Conservation (phyloP, 2,329 filamentous ascomycete genomes). For the Colletotrichum spaethianum region DNA sequence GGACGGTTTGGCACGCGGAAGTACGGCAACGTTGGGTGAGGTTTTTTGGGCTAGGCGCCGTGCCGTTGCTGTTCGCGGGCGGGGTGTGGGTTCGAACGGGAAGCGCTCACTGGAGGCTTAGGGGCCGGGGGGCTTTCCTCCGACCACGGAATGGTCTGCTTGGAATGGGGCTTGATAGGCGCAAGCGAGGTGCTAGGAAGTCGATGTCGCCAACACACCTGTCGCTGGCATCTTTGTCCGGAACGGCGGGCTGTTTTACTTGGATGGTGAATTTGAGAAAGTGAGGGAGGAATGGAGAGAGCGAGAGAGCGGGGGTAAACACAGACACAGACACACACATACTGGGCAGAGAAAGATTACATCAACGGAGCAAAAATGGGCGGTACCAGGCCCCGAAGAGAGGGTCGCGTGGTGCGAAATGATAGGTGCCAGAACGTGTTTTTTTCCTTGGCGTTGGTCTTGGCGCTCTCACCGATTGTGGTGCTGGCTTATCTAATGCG, state of each 20-base stretch:
- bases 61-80: constrained; percentile 15
- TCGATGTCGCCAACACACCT: background rate
- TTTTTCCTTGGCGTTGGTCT: constrained; percentile 25
- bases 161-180: background rate
- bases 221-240: background rate
- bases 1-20: constrained; percentile 2
- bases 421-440: constrained; percentile 32
- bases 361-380: constrained; percentile 30
- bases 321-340: background rate
- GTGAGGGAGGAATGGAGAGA: background rate
- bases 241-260: background rate
- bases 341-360: constrained; percentile 23
- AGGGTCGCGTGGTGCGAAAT: constrained; percentile 40
- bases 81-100: constrained; percentile 11
- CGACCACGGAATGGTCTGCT: background rate
- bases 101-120: constrained; percentile 9
- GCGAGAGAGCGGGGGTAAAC: background rate
- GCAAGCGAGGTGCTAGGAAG: background rate
- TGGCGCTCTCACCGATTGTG: constrained; percentile 32
- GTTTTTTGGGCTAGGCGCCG: constrained; percentile 17
- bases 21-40: constrained; percentile 20
- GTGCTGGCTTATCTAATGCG: background rate
- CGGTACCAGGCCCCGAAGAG: background rate
- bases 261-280: background rate
- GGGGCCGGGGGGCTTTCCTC: background rate